A percentile compares a stretch with the other conserved stretches of the same genome.
Conservation (phyloP, 1,284 basidiomycete species). For the Sporisorium exsertum region DNA sequence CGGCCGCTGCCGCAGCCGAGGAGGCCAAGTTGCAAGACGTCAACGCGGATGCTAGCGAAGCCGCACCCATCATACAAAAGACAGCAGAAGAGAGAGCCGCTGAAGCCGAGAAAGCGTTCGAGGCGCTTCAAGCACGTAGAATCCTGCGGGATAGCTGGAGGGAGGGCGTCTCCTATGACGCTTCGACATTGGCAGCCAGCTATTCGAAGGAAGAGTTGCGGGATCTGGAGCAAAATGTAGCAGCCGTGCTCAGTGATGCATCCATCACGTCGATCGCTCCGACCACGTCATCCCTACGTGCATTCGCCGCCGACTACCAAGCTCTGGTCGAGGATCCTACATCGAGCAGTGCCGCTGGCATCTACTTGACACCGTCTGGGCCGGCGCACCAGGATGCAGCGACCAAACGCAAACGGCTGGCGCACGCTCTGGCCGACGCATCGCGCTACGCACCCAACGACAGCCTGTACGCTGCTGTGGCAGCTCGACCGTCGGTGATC, state of each 20-base stretch:
- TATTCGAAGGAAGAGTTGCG: slow-evolving; percentile 36
- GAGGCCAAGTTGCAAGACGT: slow-evolving; percentile 18
- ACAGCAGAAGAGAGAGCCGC: slow-evolving; percentile 49
- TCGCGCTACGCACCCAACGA: slow-evolving; percentile 59
- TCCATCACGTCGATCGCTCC: slow-evolving; percentile 31
- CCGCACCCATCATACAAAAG: slow-evolving; percentile 24
- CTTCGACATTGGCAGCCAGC: slow-evolving; percentile 39
- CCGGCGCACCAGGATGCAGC: slow-evolving; percentile 48
- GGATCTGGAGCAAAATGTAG: slow-evolving; percentile 30
- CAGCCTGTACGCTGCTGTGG: slow-evolving; percentile 59
- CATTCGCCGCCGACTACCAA: slow-evolving; percentile 59
- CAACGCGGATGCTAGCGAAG: slow-evolving; percentile 14
- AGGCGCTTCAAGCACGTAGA: slow-evolving; percentile 46
- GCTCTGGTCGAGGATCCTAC: slow-evolving; percentile 53
- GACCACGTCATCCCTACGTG: slow-evolving; percentile 49
- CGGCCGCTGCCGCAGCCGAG: slow-evolving; percentile 26
- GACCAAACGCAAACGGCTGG: slow-evolving; percentile 58
- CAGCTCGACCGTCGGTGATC: slow-evolving; percentile 52
- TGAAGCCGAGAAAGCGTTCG: slow-evolving; percentile 50
- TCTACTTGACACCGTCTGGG: slow-evolving; percentile 55
- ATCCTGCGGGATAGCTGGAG: slow-evolving; percentile 46
- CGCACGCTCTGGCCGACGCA: slow-evolving; percentile 58
- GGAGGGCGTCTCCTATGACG: slow-evolving; percentile 32
- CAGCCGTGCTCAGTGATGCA: slow-evolving; percentile 24
- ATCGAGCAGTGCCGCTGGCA: slow-evolving; percentile 34